Conservation (phyloP, 2,329 filamentous ascomycete species). For the Blastomyces silverae region DNA sequence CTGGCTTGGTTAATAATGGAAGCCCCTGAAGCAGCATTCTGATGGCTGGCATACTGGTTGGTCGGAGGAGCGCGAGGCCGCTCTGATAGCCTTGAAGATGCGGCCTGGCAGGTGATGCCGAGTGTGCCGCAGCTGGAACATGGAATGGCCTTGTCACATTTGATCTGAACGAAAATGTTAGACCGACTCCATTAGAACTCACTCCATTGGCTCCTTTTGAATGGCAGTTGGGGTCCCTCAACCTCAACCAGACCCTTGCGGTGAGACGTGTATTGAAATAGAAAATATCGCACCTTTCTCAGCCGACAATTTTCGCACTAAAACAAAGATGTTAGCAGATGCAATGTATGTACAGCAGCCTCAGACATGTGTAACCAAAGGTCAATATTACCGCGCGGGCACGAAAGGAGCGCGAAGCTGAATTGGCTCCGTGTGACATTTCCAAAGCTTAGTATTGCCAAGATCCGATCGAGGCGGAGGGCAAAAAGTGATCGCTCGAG, state of each 20-base stretch:
- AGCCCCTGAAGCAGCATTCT: not conserved
- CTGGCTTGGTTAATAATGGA: not conserved
- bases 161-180: conserved; percentile 19
- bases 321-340: not conserved
- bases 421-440: conserved; percentile 3
- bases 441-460: not conserved
- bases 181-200: conserved; percentile 16
- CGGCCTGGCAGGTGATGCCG: conserved; percentile 14
- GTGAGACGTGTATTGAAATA: not conserved
- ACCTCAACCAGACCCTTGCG: not conserved
- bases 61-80: not conserved
- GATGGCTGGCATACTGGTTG: not conserved
- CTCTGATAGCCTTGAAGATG: conserved; percentile 1
- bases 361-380: not conserved
- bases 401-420: conserved; percentile 22
- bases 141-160: conserved; percentile 14
- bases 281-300: conserved; percentile 24
- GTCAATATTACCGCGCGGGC: conserved; percentile 24
- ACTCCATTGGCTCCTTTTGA: not conserved
- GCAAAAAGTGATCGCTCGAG: not conserved
- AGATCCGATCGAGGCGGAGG: not conserved
- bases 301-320: conserved; percentile 29
- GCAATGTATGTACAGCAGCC: not conserved
- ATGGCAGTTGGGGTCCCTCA: not conserved
- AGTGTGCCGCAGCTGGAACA: conserved; percentile 13